Evolutionary conservation across 2,329 filamentous ascomycete species (phyloP).

Genomic region (Nannizzia gypsea): DNA sequence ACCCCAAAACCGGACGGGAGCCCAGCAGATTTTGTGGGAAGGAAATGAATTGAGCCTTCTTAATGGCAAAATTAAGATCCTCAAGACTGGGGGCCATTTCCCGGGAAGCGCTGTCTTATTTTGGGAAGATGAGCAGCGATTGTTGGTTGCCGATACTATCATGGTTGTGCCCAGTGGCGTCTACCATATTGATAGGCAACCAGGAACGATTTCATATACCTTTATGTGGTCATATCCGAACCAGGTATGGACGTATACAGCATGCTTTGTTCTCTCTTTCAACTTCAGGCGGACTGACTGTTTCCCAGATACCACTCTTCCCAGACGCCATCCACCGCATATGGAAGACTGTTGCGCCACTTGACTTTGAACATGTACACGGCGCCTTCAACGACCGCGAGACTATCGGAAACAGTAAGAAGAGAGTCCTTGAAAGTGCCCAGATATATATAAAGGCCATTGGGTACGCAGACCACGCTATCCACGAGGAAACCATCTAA

Average conservation of each 20-base stretch:
- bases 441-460: slow-evolving; percentile 52
- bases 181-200: slow-evolving; percentile 24
- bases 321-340: slow-evolving; percentile 54
- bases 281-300: too few species aligned
- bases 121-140: slow-evolving; percentile 45
- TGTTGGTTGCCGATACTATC: slow-evolving; percentile 70
- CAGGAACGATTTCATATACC: slow-evolving; percentile 43
- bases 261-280: too few species aligned
- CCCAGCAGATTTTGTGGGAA: slow-evolving; percentile 22
- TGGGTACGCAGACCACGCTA: slow-evolving; percentile 26
- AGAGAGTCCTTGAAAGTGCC: slow-evolving; percentile 60
- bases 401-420: slow-evolving; percentile 49
- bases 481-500: slow-evolving; percentile 18
- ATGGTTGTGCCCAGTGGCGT: slow-evolving; percentile 49
- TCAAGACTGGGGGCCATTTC: slow-evolving; percentile 71
- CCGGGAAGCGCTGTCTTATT: slow-evolving; percentile 59
- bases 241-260: slow-evolving; percentile 20
- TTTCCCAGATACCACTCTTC: slow-evolving; percentile 50
- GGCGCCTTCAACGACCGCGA: slow-evolving; percentile 56
- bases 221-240: slow-evolving; percentile 74
- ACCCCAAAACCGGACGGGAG: neutral
- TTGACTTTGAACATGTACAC: slow-evolving; percentile 54
- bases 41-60: slow-evolving; percentile 30
- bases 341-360: slow-evolving; percentile 53
- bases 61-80: slow-evolving; percentile 10